Evolutionary conservation across 257 asterid species (phyloP).

Genomic region (Solanum piurae): DNA sequence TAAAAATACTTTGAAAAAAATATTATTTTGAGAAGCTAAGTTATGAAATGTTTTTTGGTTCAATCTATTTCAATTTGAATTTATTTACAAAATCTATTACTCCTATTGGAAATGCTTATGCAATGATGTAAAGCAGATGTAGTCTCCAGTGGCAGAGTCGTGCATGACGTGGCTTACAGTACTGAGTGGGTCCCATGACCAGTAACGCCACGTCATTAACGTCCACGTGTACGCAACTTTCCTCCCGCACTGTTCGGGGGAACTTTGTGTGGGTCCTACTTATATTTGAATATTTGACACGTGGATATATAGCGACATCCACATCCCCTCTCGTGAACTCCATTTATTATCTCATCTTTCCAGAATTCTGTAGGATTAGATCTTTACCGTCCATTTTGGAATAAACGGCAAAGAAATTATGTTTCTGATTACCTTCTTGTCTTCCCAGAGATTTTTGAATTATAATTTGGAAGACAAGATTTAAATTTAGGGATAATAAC

Average conservation of each 20-base stretch:
- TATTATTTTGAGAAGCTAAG: too few species aligned
- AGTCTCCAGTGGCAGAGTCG: neutral
- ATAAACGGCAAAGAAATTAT: neutral
- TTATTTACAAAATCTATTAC: neutral
- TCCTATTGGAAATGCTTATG: neutral
- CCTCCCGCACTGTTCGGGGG: conserved; percentile 32
- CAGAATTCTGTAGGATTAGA: neutral
- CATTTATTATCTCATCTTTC: conserved; percentile 3
- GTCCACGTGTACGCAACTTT: conserved; percentile 10
- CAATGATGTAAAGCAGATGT: neutral
- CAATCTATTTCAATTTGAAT: too few species aligned
- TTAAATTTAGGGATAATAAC: too few species aligned
- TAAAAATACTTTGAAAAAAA: too few species aligned
- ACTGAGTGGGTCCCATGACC: neutral
- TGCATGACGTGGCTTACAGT: conserved; percentile 18
- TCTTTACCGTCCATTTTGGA: neutral
- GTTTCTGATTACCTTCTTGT: neutral
- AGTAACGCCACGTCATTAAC: conserved; percentile 3
- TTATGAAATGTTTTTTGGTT: too few species aligned
- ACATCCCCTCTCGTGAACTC: neutral
- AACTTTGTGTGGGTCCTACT: conserved; percentile 3
- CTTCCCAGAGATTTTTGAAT: too few species aligned
- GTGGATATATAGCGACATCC: conserved; percentile 27
- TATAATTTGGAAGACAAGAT: neutral
- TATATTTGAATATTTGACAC: conserved; percentile 8